A percentile compares a stretch with the other conserved stretches of the same genome.
Conservation (phyloP, 2,329 filamentous ascomycete species). For the Akanthomyces muscarius region DNA sequence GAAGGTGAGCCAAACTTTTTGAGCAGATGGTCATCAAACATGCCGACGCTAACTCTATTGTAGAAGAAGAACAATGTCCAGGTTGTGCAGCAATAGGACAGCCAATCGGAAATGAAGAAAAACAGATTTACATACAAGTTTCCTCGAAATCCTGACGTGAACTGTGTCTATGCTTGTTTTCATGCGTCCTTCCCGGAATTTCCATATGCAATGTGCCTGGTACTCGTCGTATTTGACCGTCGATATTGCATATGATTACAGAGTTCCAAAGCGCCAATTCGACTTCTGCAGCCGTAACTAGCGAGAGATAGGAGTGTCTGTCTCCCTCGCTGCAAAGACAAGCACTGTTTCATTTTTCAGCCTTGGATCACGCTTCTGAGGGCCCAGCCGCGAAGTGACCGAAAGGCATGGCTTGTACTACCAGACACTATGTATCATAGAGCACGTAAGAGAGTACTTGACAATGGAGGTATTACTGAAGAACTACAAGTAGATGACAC, state of each 20-base stretch:
- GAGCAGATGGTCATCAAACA: not conserved
- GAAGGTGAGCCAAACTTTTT: constrained; percentile 63
- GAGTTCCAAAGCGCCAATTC: not conserved
- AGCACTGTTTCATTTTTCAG: not conserved
- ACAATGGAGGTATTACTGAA: too few relatives aligned
- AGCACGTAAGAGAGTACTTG: not conserved
- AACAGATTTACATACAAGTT: constrained; percentile 19
- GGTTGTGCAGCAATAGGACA: constrained; percentile 68
- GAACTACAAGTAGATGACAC: not conserved
- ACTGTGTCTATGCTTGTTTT: not conserved
- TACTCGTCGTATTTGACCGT: not conserved
- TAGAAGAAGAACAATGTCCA: constrained; percentile 90
- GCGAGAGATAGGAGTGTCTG: not conserved
- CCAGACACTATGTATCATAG: too few relatives aligned
- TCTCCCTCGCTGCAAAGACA: not conserved
- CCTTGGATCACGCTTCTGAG: not conserved
- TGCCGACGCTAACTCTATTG: constrained; percentile 23
- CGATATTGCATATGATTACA: not conserved
- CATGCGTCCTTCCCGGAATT: too few relatives aligned
- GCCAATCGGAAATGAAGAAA: constrained; percentile 22
- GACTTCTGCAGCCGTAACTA: not conserved
- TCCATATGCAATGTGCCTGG: too few relatives aligned
- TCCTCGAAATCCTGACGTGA: not conserved
- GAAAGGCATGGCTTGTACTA: not conserved
- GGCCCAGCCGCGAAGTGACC: not conserved